Evolutionary conservation across 768 basidiomycete species (phyloP), one percentile per base, ranked within the genome.

Genomic region (Mycena galopus): DNA sequence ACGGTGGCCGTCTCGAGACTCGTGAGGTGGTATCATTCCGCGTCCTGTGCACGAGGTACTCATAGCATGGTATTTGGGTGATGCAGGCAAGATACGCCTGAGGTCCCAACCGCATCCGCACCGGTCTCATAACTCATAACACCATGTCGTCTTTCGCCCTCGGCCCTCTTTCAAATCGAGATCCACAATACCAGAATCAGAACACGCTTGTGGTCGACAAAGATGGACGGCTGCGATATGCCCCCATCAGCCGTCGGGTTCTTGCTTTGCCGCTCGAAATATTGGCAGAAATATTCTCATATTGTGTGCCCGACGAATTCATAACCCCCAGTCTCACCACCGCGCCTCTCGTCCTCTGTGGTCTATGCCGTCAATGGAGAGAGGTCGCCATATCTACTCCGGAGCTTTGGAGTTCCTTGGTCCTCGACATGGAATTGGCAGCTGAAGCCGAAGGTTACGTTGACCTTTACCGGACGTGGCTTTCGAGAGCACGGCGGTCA

Each of bases 101-200:
- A n/a, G n/a, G n/a, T n/a, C n/a, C n/a, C n/a, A n/a, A n/a, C n/a
- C n/a, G n/a, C n/a, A n/a, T n/a, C n/a, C n/a, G n/a, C n/a, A n/a
- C n/a, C n/a, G n/a, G n/a, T n/a, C n/a, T n/a, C n/a, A n/a, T n/a
- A n/a, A n/a, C n/a, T n/a, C n/a, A n/a, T n/a, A n/a, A n/a, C n/a
- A n/a, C n/a, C n/a, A 42, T 55, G 39, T 12, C 56, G 55, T 57
- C 65, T 44, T 44, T 66, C 29, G 55, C 65, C 4, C 65, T 57
- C 42, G 55, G 65, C 3, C 56, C 67, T 42, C 67, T 62, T 21
- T 69, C 67, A n/a, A 63, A 63, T 70, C 61, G 55, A 58, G 25
- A 9, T 1, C 62, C 62, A 47, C 33, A 64, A 11, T 70, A 58
- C 21, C 62, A 70, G 53, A 57, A 50, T 14, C 69, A 70, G 33